Evolutionary conservation across 2,329 filamentous ascomycete genomes (phyloP), one percentile per base, ranked within the genome.

Genomic region (Venturiaceae sp.): DNA sequence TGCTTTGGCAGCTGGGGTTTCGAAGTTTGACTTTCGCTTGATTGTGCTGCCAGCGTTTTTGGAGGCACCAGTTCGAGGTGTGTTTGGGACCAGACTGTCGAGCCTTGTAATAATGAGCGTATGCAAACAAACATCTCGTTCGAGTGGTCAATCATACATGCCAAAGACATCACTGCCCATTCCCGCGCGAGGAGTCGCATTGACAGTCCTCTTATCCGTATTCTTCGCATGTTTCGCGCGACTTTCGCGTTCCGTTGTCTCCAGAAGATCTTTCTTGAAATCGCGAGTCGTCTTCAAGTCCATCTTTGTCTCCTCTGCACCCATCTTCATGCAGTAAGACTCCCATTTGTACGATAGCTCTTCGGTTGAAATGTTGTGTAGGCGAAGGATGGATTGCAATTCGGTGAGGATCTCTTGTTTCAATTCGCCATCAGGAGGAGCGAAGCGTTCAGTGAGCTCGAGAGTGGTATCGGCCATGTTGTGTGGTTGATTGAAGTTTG

Each of bases 311-410:
- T 90, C 87, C 59, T 95, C 90, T 53, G 83, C 77, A 26, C 92
- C 90, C 85, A 97, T 91, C 73, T 92, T 95, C 70, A 99, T 87
- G 72, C 88, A 92, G 78, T 96, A 97, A 0, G 91, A 92, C 72
- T 99, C 94, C 94, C 94, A 99, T 80, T 97, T 97, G 83, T 90
- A 96, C 73, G 90, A 96, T 28, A 97, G 79, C 69, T 97, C 94
- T 71, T 97, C 86, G 34, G 85, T 80, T 16, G 85, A 83, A 61
- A 97, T 81, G 53, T 84, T 84, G 74, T 96, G 90, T 61, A 97
- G 79, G 58, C 86, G 85, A 75, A 94, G 82, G 69, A 96, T 95
- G 60, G 90, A 95, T 69, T 87, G 82, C 64, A 99, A 78, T 74
- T 96, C 92, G 57, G 80, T 77, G 63, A 90, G 76, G 59, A 97